phyloP scores from a whole-genome alignment of 148 eudicot species.

The Chenopodium album region DNA sequence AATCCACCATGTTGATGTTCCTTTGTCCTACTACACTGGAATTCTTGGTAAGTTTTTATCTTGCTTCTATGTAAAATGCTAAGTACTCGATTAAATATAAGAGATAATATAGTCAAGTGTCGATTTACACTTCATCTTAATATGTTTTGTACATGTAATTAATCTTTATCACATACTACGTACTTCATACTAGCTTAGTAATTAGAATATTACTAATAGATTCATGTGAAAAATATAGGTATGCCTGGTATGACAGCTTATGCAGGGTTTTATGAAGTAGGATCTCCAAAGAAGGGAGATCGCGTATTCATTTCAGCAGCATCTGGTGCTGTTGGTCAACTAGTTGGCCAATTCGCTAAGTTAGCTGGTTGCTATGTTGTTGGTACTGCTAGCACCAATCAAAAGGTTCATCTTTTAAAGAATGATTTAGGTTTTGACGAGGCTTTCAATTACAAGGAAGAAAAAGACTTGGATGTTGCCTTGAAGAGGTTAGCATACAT shows the following conservation, averaged over 20 bases:
- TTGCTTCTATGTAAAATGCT: too few species aligned
- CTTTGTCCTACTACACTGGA: neutral
- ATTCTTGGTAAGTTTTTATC: neutral
- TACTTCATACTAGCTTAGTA: neutral
- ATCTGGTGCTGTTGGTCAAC: constrained; percentile 59
- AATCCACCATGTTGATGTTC: neutral
- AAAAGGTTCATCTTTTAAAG: constrained; percentile 43
- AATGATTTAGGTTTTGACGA: constrained; percentile 46
- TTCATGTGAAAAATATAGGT: constrained; percentile 26
- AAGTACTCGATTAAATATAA: too few species aligned
- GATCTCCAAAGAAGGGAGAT: constrained; percentile 47
- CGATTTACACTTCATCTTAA: too few species aligned
- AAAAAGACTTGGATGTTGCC: constrained; percentile 42
- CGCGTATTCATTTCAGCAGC: constrained; percentile 49
- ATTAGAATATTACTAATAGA: neutral
- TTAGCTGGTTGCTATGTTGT: constrained; percentile 52
- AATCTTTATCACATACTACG: too few species aligned
- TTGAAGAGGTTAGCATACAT: constrained; percentile 33
- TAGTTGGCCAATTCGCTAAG: constrained; percentile 58
- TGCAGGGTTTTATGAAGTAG: constrained; percentile 48
- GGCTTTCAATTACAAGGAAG: constrained; percentile 57
- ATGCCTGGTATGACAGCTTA: constrained; percentile 60
- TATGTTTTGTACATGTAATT: too few species aligned
- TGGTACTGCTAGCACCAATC: constrained; percentile 54
- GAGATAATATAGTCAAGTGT: too few species aligned